phyloP scores from a whole-genome alignment of 352 stramenopile genomes.

The Globisporangium cylindrosporum region DNA sequence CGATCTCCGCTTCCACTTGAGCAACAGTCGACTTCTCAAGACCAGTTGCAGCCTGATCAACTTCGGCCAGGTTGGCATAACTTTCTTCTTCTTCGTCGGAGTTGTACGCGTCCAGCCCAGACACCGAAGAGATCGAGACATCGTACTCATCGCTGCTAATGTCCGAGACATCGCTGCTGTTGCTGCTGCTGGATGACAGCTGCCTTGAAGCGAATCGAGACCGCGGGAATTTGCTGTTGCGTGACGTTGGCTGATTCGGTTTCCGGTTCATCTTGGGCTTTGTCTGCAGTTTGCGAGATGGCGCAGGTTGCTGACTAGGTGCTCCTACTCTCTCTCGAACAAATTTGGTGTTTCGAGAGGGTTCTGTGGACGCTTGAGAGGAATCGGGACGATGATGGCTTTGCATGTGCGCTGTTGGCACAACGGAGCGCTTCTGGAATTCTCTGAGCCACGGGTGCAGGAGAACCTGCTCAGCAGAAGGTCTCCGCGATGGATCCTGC shows the following conservation, averaged over 20 bases:
- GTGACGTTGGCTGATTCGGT: background rate
- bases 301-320: background rate
- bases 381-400: background rate
- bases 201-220: background rate
- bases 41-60: background rate
- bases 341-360: background rate
- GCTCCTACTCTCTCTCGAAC: background rate
- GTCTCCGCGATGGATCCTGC: conserved; percentile 40
- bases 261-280: background rate
- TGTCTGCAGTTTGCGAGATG: conserved; percentile 2
- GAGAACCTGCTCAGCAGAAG: conserved; percentile 49
- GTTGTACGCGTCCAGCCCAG: background rate
- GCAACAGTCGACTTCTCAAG: background rate
- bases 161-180: conserved; percentile 14
- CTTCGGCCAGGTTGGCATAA: background rate
- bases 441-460: conserved; percentile 59
- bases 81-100: background rate
- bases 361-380: background rate
- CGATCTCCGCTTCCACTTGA: background rate
- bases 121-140: background rate
- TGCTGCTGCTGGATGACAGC: conserved; percentile 16
- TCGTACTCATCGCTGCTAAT: background rate
- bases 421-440: conserved; percentile 35
- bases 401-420: conserved; percentile 1
- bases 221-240: background rate